Base-by-base conservation (phyloP, 2,329 filamentous ascomycete genomes). In the Didymella exigua region DNA sequence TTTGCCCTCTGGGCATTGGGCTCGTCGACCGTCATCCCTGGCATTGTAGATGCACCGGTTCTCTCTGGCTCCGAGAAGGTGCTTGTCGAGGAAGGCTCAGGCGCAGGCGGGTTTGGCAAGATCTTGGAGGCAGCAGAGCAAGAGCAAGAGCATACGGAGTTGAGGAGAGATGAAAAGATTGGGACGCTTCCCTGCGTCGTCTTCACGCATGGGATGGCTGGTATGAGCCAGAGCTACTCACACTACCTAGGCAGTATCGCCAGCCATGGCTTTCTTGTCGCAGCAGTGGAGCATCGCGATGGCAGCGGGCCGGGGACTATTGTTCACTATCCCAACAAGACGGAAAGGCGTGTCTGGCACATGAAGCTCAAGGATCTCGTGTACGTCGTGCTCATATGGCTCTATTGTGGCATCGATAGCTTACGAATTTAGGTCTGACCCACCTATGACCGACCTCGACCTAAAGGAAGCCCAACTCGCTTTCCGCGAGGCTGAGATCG, bases 191-290 rank as follows among this genome's bases (percentile, higher is more conserved):
- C 78, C 0, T 72, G 78, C 38, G 72, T 80, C 11, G 72, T 81
- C 5, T 79, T 81, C 57, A 78, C 75, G 3, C 78, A 81, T 59
- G 78, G 78, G 5, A 78, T 78, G 76, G 78, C 77, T 4, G 75
- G 75, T 3, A 74, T 75, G 62, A 72, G 76, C 29, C 79, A 78
- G 40, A 74, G 71, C 59, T 81, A 81, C 60, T 76, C 78, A 16
- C 76, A 79, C 44, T 79, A 77, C 55, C 73, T 78, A 14, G 77
- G 75, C 11, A 77, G 78, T 51, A 72, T 81, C 26, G 78, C 78
- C 11, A 78, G 76, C 37, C 70, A 78, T 41, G 78, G 78, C 8
- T 76, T 75, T 38, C 64, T 81, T 10, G 77, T 81, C 6, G 78
- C 77, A 14, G 78, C 78, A 2, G 71, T 81, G 14, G 78, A 81